Conservation (phyloP, 148 eudicot species). For the Fallopia convolvulus region DNA sequence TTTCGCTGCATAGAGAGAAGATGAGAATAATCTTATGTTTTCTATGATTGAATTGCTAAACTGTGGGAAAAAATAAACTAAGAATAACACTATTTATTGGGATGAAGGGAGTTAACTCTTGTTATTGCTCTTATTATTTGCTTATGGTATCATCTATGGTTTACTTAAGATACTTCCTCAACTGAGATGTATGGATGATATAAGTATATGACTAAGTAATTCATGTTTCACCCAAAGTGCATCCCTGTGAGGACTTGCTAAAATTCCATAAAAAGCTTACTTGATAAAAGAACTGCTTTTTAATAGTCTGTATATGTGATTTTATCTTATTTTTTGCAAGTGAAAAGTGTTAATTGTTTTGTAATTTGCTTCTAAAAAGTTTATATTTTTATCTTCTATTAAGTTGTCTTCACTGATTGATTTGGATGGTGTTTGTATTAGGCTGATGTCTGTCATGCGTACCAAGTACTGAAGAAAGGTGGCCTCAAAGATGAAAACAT, state of each 20-base stretch:
- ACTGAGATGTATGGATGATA: not conserved
- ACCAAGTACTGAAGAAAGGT: slow-evolving; percentile 55
- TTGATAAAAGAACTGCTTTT: too few relatives aligned
- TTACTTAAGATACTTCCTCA: too few relatives aligned
- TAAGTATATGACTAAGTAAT: not conserved
- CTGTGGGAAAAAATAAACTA: too few relatives aligned
- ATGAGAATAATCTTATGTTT: too few relatives aligned
- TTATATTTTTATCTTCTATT: too few relatives aligned
- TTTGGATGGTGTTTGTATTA: slow-evolving; percentile 13
- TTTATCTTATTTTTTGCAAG: not conserved
- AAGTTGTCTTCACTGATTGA: not conserved
- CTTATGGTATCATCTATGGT: not conserved
- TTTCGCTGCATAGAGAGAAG: not conserved
- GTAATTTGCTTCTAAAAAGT: too few relatives aligned
- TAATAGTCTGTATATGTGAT: not conserved
- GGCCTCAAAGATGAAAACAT: slow-evolving; percentile 60
- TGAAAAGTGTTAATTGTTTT: too few relatives aligned
- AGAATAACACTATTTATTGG: not conserved
- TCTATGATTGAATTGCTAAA: too few relatives aligned
- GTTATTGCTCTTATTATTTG: not conserved
- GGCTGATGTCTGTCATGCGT: slow-evolving; percentile 64
- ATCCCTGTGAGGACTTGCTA: not conserved
- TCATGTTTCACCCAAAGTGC: not conserved
- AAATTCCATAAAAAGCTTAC: too few relatives aligned
- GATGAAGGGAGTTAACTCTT: not conserved